These are phyloP conservation scores for Sutorius eximius DNA, from an alignment of 1,284 basidiomycete genomes.

Conservation along the genomic window DNA sequence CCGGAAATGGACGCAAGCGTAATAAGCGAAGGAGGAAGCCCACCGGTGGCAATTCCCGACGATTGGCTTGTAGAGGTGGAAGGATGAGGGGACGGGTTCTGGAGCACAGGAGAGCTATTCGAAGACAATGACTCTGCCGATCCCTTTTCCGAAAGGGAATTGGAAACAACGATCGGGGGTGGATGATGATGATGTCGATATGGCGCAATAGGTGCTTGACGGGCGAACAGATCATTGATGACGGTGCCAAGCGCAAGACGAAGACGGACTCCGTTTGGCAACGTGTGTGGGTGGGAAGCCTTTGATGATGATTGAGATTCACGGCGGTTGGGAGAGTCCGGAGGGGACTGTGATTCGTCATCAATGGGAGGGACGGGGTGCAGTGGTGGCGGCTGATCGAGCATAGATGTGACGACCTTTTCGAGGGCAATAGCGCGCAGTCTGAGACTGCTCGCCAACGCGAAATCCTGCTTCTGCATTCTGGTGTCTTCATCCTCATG, in stretches of 20 bases:
- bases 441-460: conserved; percentile 59
- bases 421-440: conserved; percentile 75
- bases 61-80: conserved; percentile 30
- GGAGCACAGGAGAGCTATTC: conserved; percentile 24
- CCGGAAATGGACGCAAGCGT: conserved; percentile 41
- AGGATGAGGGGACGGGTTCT: conserved; percentile 27
- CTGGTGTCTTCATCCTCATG: conserved; percentile 61
- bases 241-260: conserved; percentile 69
- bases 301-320: conserved; percentile 26
- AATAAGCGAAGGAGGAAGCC: conserved; percentile 40
- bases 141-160: conserved; percentile 25
- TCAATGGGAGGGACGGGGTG: conserved; percentile 45
- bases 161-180: conserved; percentile 31
- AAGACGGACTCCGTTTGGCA: conserved; percentile 79
- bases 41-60: conserved; percentile 9
- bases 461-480: conserved; percentile 56
- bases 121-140: conserved; percentile 25
- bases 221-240: conserved; percentile 76
- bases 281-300: conserved; percentile 51
- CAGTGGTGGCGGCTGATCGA: conserved; percentile 67
- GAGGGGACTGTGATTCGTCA: conserved; percentile 48
- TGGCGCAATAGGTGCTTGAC: conserved; percentile 58
- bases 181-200: conserved; percentile 46
- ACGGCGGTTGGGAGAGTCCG: conserved; percentile 47
- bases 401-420: conserved; percentile 76